Evolutionary conservation across 2,329 filamentous ascomycete species (phyloP), one percentile per base, ranked within the genome.

Genomic region (Clonostachys rosea): DNA sequence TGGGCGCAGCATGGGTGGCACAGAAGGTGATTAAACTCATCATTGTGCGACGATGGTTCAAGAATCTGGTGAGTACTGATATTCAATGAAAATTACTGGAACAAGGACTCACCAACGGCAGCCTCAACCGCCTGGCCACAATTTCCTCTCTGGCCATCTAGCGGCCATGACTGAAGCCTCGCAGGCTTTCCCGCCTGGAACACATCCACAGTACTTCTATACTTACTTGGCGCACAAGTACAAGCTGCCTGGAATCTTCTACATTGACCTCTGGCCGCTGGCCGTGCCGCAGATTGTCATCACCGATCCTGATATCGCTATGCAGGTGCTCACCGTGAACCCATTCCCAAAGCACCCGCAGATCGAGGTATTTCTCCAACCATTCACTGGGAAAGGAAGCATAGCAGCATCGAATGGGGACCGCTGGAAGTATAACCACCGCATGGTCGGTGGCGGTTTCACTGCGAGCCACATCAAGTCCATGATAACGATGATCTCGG

Each of bases 231-330:
- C 54, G 5, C 50, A 54, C 14, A 55, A 52, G 24, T 59, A 62
- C 48, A 42, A 50, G 30, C 49, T 62, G 10, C 47, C 54, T 16
- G 60, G 55, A 42, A 46, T 63, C 35, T 62, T 55, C 49, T 62
- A 62, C 47, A 49, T 63, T 24, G 59, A 63, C 46, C 51, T 62
- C 17, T 62, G 60, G 60, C 60, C 60, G 6, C 39, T 62, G 17
- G 52, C 52, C 37, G 50, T 53, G 14, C 49, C 54, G 10, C 56
- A 56, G 40, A 50, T 61, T 24, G 49, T 63, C 42, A 37, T 62
- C 45, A 56, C 53, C 16, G 54, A 58, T 20, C 59, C 60, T 10
- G 55, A 56, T 5, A 49, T 57, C 16, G 52, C 55, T 33, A 56
- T 57, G 20, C 46, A 57, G 30, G 52, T 59, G 20, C 50, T 55